These are phyloP conservation scores for Candida quercuum DNA, from an alignment of 805 yeast species.

Conservation along the genomic window DNA sequence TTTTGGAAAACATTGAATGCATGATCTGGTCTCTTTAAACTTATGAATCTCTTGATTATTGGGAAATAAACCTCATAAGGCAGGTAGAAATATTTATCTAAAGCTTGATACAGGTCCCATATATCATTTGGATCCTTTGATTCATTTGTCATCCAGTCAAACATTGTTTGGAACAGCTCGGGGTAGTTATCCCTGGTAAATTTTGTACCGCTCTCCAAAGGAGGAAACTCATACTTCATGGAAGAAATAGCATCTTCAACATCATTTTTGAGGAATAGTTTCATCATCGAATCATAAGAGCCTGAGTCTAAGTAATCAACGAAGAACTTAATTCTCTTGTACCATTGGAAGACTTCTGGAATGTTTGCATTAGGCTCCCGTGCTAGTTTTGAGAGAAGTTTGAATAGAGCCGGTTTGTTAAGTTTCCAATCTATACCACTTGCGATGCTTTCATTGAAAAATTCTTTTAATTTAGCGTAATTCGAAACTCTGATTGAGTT, in stretches of 20 bases:
- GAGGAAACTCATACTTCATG: conserved; percentile 38
- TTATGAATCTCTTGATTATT: conserved; percentile 50
- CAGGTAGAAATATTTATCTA: conserved; percentile 48
- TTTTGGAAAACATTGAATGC: conserved; percentile 59
- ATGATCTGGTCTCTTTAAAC: conserved; percentile 49
- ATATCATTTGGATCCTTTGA: conserved; percentile 34
- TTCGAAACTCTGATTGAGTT: background rate
- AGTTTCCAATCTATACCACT: conserved; percentile 41
- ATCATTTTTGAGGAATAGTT: conserved; percentile 29
- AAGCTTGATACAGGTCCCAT: conserved; percentile 54
- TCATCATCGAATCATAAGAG: conserved; percentile 34
- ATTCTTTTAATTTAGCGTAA: background rate
- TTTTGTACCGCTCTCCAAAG: conserved; percentile 11
- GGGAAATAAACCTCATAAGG: conserved; percentile 58
- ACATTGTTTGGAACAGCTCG: conserved; percentile 36
- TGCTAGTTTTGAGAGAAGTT: conserved; percentile 25
- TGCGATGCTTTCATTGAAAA: conserved; percentile 29
- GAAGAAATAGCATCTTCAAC: conserved; percentile 37
- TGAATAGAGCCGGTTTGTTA: conserved; percentile 18
- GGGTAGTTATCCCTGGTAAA: conserved; percentile 24
- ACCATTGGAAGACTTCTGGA: conserved; percentile 26
- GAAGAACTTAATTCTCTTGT: conserved; percentile 37
- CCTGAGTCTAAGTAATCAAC: conserved; percentile 31
- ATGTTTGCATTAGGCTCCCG: conserved; percentile 23
- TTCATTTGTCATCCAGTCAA: conserved; percentile 37